Evolutionary conservation across 176 grass and related monocot species (phyloP), one percentile per base, ranked within the genome.

Genomic region (Carex cristatella): DNA sequence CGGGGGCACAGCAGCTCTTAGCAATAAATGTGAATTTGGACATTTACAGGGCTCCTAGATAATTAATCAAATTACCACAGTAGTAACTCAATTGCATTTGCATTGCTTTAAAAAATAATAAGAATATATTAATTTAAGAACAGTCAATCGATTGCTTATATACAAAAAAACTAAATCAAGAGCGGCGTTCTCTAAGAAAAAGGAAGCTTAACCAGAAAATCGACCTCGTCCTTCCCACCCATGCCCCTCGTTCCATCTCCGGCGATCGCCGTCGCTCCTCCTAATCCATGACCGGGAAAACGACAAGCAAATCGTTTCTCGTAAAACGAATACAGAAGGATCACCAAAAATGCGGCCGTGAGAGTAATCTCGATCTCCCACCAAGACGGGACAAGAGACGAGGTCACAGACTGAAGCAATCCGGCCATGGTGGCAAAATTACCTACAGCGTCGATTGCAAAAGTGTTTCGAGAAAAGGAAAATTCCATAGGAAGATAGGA

Each of bases 291-390:
- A 42, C 30, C 54, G 5, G 40, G 14, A 15, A 1, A 1, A 7
- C 23, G 18, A 44, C 10, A 44, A 48, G 19, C 61, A 3, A 32
- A 53, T 31, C 81, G 42, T 30, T 27, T 63, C 44, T 83, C 81
- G 30, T 83, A 83, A 7, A 83, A 66, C 4, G 61, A 69, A 83
- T 69, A 83, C 14, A 83, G 12, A 48, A 83, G 40, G 48, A 83
- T 66, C 42, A 83, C 40, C 2, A 83, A 14, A 51, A 83, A 83
- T 4, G 61, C 81, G 12, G 81, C 81, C 14, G 62, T 69, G 5
- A 83, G 40, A 32, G 61, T 67, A 18, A 83, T 66, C 81, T 83
- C 61, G 44, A 83, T 83, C 38, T 83, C 81, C 81, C 81, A 83
- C 81, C 81, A 83, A 13, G 81, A 67, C 6, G 81, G 81, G 6